Conservation (phyloP, 2,329 filamentous ascomycete species). For the Colletotrichum chlorophyti region DNA sequence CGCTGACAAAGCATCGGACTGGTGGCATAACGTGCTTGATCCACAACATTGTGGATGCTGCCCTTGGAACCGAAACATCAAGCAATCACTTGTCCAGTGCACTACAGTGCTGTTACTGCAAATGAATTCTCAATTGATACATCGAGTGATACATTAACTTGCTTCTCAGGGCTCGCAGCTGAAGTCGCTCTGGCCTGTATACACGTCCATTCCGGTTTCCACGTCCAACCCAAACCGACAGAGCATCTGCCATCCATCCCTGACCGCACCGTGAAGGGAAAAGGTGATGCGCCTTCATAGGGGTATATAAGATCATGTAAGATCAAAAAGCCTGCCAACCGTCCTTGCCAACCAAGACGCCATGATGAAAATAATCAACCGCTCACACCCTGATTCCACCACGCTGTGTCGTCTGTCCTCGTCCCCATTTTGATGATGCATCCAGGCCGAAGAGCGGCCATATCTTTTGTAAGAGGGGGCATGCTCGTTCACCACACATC, state of each 20-base stretch:
- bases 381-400: slow-evolving; percentile 1
- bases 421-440: too few species aligned
- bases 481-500: background rate
- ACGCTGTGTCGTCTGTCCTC: background rate
- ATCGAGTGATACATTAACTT: slow-evolving; percentile 18
- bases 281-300: slow-evolving; percentile 28
- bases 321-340: slow-evolving; percentile 21
- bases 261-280: slow-evolving; percentile 23
- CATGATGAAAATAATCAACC: slow-evolving; percentile 15
- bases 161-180: background rate
- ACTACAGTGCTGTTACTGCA: background rate
- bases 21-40: too few species aligned
- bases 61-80: too few species aligned
- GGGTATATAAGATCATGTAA: slow-evolving; percentile 29
- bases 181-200: slow-evolving; percentile 2
- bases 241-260: slow-evolving; percentile 20
- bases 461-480: too few species aligned
- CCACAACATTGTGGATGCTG: too few species aligned
- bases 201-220: slow-evolving; percentile 2
- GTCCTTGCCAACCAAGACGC: slow-evolving; percentile 13
- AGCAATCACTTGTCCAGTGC: background rate
- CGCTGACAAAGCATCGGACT: background rate
- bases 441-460: too few species aligned
- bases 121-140: slow-evolving; percentile 11
- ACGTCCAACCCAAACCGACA: background rate